Percentiles rank a stretch among this genome's conserved stretches.
Conservation (phyloP, 2,329 filamentous ascomycete species). For the Elsinoe australis region DNA sequence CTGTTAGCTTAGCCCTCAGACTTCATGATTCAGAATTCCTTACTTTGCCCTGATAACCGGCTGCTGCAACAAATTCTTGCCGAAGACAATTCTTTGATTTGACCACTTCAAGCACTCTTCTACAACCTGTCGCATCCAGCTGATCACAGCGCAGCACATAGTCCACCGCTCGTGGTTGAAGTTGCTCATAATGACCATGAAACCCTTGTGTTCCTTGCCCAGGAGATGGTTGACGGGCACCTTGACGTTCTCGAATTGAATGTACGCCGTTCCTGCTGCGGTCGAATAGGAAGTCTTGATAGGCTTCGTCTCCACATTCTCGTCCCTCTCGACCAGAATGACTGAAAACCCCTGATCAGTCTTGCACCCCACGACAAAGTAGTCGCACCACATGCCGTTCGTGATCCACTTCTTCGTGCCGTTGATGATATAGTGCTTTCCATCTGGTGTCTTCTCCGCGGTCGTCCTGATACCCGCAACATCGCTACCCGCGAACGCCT, state of each 20-base stretch:
- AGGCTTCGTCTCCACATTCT: slow-evolving; percentile 65
- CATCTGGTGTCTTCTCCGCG: slow-evolving; percentile 66
- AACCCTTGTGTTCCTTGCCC: slow-evolving; percentile 77
- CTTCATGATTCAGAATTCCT: no score
- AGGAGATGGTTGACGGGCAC: slow-evolving; percentile 71
- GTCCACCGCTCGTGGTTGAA: slow-evolving; percentile 62
- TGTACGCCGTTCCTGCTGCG: slow-evolving; percentile 67
- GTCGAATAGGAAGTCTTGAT: slow-evolving; percentile 80
- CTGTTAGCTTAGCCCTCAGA: no score
- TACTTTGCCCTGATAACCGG: slow-evolving; percentile 71
- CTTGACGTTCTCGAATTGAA: slow-evolving; percentile 81
- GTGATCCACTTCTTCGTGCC: slow-evolving; percentile 83
- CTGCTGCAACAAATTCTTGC: slow-evolving; percentile 73
- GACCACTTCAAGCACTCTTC: slow-evolving; percentile 85
- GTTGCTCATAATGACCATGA: slow-evolving; percentile 75
- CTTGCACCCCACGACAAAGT: slow-evolving; percentile 73
- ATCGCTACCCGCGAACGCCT: slow-evolving; percentile 79
- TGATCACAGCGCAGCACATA: slow-evolving; percentile 49
- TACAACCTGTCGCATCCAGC: slow-evolving; percentile 59
- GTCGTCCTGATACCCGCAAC: slow-evolving; percentile 74
- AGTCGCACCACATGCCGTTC: slow-evolving; percentile 71
- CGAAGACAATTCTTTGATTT: slow-evolving; percentile 78
- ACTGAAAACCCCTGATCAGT: slow-evolving; percentile 75
- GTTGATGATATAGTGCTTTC: slow-evolving; percentile 62
- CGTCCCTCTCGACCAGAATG: slow-evolving; percentile 63